Conservation (phyloP, 495 filamentous ascomycete species). For the Annulohypoxylon nitens region DNA sequence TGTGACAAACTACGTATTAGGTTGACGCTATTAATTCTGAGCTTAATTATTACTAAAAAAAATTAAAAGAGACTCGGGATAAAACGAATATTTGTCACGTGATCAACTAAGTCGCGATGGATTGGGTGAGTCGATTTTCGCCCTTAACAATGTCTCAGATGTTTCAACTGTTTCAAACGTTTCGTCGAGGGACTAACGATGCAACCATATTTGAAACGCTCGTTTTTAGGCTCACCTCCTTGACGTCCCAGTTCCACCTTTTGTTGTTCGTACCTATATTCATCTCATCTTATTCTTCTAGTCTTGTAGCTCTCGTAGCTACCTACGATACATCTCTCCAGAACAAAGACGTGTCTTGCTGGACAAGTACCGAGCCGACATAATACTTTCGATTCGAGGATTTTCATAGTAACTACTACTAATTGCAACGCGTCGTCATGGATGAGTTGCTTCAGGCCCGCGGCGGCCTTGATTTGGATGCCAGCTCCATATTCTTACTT, state of each 20-base stretch:
- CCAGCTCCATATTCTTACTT: conserved; percentile 57
- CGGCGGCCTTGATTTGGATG: conserved; percentile 43
- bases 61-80: neutral
- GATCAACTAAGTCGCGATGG: conserved; percentile 9
- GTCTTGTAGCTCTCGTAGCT: neutral
- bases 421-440: conserved; percentile 36
- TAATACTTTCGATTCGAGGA: conserved; percentile 20
- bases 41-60: neutral
- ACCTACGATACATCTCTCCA: conserved; percentile 7
- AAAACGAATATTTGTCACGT: conserved; percentile 12
- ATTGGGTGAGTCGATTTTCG: conserved; percentile 34
- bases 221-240: conserved; percentile 23
- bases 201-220: conserved; percentile 24
- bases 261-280: conserved; percentile 9
- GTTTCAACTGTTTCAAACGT: conserved; percentile 22
- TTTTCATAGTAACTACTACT: conserved; percentile 25
- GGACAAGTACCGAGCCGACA: conserved; percentile 40
- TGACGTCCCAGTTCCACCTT: neutral
- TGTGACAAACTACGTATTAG: neutral
- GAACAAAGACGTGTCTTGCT: conserved; percentile 38
- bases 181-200: conserved; percentile 37
- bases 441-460: conserved; percentile 16
- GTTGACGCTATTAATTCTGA: no score
- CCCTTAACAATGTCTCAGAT: conserved; percentile 32
- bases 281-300: conserved; percentile 10